Base-by-base conservation (phyloP, 768 basidiomycete species). In the Serendipita sp. region DNA sequence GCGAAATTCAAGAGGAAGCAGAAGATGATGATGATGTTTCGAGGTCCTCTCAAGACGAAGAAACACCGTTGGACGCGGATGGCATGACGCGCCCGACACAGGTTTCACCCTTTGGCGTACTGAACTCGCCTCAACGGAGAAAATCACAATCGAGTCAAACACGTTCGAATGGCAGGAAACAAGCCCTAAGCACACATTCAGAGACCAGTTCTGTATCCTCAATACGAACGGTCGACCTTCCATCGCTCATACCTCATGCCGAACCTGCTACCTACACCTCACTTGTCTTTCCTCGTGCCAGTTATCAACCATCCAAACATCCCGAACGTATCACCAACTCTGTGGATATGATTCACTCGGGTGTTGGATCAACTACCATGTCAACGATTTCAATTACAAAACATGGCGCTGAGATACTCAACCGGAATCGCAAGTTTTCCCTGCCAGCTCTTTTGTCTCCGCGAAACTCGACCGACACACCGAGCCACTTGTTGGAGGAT, bases 331-430 rank as follows among this genome's bases (percentile, higher is more conserved):
- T 66, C 41, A 64, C 60, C 80, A 63, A 84, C 2, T 80, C 78
- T 56, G 74, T 92, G 15, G 89, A 95, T 73, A 76, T 92, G 47
- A 85, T 88, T 1, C 79, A 80, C 10, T 81, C 84, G 16, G 90
- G 92, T 2, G 75, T 90, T 10, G 92, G 91, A 4, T 88, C 90
- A 71, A 86, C 85, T 3, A 91, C 88, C 3, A 94, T 96, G 92
- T 86, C 88, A 15, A 90, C 84, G 62, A 83, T 95, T 47, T 66
- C 70, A n/a, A 68, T 72, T 51, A 66, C 67, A 16, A 66, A 64
- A 37, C 64, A 66, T 34, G 70, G 69, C 3, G 70, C 70, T 10
- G 54, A 60, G 37, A 60, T 38, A 11, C 37, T 60, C 30, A 60
- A 60, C 35, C 28, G 56, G 28, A 37, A 37, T 38, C 56, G 56